These are phyloP conservation scores for Entelexis sorbosivorans DNA, from an alignment of 1,139 yeast species.

Conservation along the genomic window DNA sequence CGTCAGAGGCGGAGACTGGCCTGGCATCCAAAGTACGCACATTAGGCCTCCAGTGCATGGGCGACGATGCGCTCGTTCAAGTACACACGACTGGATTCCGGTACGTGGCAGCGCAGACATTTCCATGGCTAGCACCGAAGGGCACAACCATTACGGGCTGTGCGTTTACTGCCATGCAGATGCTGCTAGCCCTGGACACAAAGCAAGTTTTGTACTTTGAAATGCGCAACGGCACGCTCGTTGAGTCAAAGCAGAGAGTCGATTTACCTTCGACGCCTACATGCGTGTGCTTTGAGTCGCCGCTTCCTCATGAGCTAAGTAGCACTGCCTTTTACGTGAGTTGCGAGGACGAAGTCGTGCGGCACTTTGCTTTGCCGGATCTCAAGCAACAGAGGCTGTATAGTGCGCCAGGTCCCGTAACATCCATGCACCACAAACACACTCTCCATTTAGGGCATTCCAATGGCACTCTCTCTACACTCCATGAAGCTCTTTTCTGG, in stretches of 20 bases:
- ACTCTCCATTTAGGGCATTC: slow-evolving; percentile 12
- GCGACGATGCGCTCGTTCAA: slow-evolving; percentile 59
- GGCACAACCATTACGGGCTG: slow-evolving; percentile 56
- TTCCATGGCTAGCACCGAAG: slow-evolving; percentile 79
- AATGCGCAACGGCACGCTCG: slow-evolving; percentile 48
- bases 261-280: slow-evolving; percentile 45
- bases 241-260: slow-evolving; percentile 56
- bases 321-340: slow-evolving; percentile 46
- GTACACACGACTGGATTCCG: slow-evolving; percentile 63
- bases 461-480: slow-evolving; percentile 18
- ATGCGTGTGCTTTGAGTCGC: slow-evolving; percentile 25
- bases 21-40: slow-evolving; percentile 50
- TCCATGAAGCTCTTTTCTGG: slow-evolving; percentile 36
- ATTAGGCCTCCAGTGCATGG: slow-evolving; percentile 54
- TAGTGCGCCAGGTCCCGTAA: not conserved
- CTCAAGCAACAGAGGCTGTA: slow-evolving; percentile 8
- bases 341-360: slow-evolving; percentile 57
- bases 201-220: slow-evolving; percentile 77
- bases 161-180: slow-evolving; percentile 54
- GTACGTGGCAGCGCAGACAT: slow-evolving; percentile 40
- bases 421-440: slow-evolving; percentile 1
- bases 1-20: slow-evolving; percentile 44
- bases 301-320: not conserved
- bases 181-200: slow-evolving; percentile 60
- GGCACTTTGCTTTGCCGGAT: slow-evolving; percentile 32